Evolutionary conservation across 2,329 filamentous ascomycete species (phyloP).

Genomic region (Alternaria dauci): DNA sequence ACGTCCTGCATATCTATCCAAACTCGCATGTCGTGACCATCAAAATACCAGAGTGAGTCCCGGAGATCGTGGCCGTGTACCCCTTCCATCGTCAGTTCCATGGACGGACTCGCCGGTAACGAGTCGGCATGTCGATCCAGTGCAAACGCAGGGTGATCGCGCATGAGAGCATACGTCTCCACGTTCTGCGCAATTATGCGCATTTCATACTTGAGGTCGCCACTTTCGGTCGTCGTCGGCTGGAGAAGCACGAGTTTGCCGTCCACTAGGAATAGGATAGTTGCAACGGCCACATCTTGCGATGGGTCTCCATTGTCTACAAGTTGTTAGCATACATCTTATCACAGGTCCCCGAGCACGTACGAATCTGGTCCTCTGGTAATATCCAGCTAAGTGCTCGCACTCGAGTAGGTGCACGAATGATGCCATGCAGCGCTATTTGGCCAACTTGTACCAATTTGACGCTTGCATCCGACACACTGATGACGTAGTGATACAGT

Average conservation of each 20-base stretch:
- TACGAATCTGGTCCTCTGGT: slow-evolving; percentile 84
- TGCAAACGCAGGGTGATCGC: slow-evolving; percentile 73
- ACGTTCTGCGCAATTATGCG: slow-evolving; percentile 94
- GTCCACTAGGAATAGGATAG: slow-evolving; percentile 95
- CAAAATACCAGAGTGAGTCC: slow-evolving; percentile 95
- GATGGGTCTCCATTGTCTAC: slow-evolving; percentile 86
- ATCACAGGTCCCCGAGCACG: slow-evolving; percentile 34
- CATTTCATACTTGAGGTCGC: slow-evolving; percentile 97
- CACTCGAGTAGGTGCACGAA: slow-evolving; percentile 89
- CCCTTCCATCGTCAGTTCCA: slow-evolving; percentile 55
- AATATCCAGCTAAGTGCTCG: slow-evolving; percentile 95
- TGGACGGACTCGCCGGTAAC: slow-evolving; percentile 59
- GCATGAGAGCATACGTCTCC: slow-evolving; percentile 92
- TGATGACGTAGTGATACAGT: slow-evolving; percentile 92
- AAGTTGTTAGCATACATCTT: slow-evolving; percentile 25
- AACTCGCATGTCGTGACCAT: slow-evolving; percentile 82
- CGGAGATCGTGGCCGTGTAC: slow-evolving; percentile 67
- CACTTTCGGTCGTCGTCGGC: slow-evolving; percentile 81
- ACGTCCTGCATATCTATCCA: slow-evolving; percentile 92
- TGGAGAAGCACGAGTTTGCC: slow-evolving; percentile 93
- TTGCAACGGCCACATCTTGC: slow-evolving; percentile 91
- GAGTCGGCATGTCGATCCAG: slow-evolving; percentile 59
- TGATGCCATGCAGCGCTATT: slow-evolving; percentile 96
- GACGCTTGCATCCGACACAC: slow-evolving; percentile 72
- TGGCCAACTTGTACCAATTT: slow-evolving; percentile 93